These are phyloP conservation scores for Immersiporthe knoxdaviesiana DNA, from an alignment of 2,329 filamentous ascomycete species.

Conservation along the genomic window DNA sequence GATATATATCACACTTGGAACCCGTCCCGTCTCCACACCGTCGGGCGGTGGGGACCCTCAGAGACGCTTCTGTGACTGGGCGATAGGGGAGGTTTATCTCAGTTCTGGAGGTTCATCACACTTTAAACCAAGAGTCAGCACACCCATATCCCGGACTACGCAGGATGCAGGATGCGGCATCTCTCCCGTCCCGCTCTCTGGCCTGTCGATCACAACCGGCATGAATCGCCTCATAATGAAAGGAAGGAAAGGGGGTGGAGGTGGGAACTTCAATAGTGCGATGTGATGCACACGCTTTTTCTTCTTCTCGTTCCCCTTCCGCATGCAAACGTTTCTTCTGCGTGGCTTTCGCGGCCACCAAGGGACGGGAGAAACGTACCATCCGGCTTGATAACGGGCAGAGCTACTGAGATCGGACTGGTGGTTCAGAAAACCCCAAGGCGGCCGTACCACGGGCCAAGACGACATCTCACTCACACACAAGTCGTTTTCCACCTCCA, in stretches of 20 bases:
- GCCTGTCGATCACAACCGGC: slow-evolving; percentile 1
- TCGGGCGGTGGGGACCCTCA: neutral
- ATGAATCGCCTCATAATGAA: slow-evolving; percentile 5
- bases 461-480: slow-evolving; percentile 1
- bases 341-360: slow-evolving; percentile 24
- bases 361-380: slow-evolving; percentile 24
- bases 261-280: neutral
- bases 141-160: neutral
- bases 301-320: neutral
- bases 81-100: neutral
- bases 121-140: neutral
- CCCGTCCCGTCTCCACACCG: neutral
- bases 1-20: neutral
- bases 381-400: slow-evolving; percentile 12
- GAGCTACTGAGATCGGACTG: slow-evolving; percentile 17
- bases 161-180: slow-evolving; percentile 6
- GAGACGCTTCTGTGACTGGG: neutral
- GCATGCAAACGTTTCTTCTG: slow-evolving; percentile 19
- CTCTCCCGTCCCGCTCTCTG: neutral
- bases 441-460: slow-evolving; percentile 9
- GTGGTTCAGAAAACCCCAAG: neutral
- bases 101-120: neutral
- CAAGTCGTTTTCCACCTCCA: too few species aligned
- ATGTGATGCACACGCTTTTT: neutral
- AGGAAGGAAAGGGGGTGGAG: neutral